phyloP scores from a whole-genome alignment of 2,329 filamentous ascomycete genomes.

The Epichloe amarillans region DNA sequence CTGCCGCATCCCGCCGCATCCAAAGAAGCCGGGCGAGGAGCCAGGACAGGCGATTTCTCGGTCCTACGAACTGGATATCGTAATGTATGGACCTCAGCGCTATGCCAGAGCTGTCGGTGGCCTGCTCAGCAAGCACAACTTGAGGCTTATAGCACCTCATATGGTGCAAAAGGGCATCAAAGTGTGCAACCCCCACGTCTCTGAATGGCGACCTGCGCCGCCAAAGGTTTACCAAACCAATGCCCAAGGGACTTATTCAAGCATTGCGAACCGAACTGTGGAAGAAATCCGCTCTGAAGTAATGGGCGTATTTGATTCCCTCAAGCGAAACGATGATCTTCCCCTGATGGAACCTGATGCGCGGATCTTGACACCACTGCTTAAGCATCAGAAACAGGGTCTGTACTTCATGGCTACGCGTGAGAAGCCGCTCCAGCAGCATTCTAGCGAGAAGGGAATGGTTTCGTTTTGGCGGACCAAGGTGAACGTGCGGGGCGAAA shows the following conservation, averaged over 20 bases:
- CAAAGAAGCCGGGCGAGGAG: conserved; percentile 48
- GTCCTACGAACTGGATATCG: conserved; percentile 52
- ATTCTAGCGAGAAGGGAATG: conserved; percentile 44
- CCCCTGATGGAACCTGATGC: conserved; percentile 55
- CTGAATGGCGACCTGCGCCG: conserved; percentile 30
- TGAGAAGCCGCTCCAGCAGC: conserved; percentile 52
- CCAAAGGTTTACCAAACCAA: conserved; percentile 20
- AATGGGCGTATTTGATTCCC: conserved; percentile 73
- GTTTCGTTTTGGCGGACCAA: conserved; percentile 68
- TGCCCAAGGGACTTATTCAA: conserved; percentile 14
- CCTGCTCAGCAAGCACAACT: conserved; percentile 46
- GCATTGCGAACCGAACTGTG: conserved; percentile 44
- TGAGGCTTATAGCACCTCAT: conserved; percentile 54
- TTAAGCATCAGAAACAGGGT: conserved; percentile 82
- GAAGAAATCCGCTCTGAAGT: conserved; percentile 83
- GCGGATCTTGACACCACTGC: conserved; percentile 51
- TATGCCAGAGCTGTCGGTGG: conserved; percentile 52
- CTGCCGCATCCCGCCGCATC: conserved; percentile 55
- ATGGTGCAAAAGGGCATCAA: conserved; percentile 54
- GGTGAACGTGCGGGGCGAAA: conserved; percentile 34
- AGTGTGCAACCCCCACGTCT: conserved; percentile 59
- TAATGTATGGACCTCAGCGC: conserved; percentile 65
- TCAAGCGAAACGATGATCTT: conserved; percentile 62
- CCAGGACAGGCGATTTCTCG: conserved; percentile 49
- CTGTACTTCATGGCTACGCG: conserved; percentile 74